Percentiles rank a stretch among this genome's conserved stretches.
Evolutionary conservation across 257 asterid species (phyloP).

Genomic region (Ilex aquifolium): DNA sequence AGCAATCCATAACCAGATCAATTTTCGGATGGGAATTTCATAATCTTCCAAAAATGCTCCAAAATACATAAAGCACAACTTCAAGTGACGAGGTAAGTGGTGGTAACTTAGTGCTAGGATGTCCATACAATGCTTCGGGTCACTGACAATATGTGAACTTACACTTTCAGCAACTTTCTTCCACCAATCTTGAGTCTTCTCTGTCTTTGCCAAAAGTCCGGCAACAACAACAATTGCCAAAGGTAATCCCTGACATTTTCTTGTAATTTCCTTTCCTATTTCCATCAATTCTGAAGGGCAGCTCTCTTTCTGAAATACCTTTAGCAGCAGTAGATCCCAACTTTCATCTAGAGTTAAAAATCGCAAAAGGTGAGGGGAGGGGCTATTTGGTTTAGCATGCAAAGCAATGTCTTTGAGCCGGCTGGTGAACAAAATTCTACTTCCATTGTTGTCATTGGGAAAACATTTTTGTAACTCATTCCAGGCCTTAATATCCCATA

Average conservation of each 20-base stretch:
- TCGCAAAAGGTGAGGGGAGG: neutral
- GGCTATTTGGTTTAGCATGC: neutral
- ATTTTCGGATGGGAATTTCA: neutral
- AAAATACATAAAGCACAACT: neutral
- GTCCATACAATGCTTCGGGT: neutral
- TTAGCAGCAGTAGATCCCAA: neutral
- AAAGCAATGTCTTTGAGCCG: neutral
- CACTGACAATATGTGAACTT: neutral
- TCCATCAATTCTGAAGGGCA: neutral
- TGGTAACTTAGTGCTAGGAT: neutral
- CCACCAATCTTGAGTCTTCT: neutral
- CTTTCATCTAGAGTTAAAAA: neutral
- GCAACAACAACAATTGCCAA: neutral
- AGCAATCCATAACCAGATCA: neutral
- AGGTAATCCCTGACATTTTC: neutral
- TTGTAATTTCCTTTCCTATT: neutral
- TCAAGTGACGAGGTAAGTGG: neutral
- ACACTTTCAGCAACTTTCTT: neutral
- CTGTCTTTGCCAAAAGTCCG: neutral
- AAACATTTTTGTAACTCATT: neutral
- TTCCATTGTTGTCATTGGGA: neutral
- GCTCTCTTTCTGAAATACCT: neutral
- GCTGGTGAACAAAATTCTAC: neutral
- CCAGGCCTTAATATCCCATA: constrained; percentile 19
- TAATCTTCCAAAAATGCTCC: neutral